These are phyloP conservation scores for Croton setiger DNA, from an alignment of 441 rosid genomes.

Conservation along the genomic window DNA sequence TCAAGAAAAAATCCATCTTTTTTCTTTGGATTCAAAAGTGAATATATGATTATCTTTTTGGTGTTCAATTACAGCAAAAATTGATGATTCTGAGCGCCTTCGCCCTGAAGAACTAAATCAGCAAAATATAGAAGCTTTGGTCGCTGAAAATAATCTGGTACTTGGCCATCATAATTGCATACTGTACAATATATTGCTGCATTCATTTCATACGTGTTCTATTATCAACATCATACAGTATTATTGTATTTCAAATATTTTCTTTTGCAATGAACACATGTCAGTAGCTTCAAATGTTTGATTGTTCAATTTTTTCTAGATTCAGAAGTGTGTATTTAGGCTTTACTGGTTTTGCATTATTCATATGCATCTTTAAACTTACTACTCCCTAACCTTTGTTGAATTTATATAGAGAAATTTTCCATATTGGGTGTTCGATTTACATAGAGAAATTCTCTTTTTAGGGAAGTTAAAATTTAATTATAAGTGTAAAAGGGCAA, in stretches of 20 bases:
- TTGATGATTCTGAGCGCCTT: slow-evolving; percentile 81
- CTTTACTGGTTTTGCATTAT: slow-evolving; percentile 1
- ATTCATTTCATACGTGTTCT: neutral
- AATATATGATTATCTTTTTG: slow-evolving; percentile 9
- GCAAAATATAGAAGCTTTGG: slow-evolving; percentile 95
- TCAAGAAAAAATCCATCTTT: neutral
- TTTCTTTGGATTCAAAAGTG: neutral
- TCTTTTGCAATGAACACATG: neutral
- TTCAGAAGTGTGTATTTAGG: neutral
- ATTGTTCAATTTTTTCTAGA: neutral
- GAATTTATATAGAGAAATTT: too few species aligned
- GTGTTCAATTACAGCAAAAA: slow-evolving; percentile 45
- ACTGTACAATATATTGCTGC: neutral
- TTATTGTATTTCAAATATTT: neutral
- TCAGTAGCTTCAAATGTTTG: neutral
- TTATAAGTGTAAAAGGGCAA: too few species aligned
- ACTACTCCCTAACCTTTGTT: too few species aligned
- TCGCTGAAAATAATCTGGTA: slow-evolving; percentile 98
- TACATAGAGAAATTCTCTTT: too few species aligned
- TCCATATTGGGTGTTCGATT: too few species aligned
- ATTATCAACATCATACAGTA: neutral
- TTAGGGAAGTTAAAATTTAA: too few species aligned
- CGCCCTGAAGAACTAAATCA: slow-evolving; percentile 98
- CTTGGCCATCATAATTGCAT: neutral
- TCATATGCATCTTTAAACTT: neutral